Conservation (phyloP, 331 rosid species). For the Pyracantha coccinea region DNA sequence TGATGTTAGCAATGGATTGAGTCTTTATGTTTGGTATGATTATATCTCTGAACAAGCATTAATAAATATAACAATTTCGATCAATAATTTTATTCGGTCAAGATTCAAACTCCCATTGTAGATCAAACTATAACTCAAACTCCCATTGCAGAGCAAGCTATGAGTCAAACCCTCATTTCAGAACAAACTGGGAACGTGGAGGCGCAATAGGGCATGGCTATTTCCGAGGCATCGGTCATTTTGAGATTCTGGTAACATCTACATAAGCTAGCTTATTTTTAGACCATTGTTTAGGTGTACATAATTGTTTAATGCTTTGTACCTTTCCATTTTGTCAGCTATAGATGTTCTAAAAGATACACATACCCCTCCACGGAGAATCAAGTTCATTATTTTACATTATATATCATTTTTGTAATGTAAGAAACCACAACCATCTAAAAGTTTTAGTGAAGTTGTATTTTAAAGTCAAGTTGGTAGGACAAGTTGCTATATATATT, state of each 20-base stretch:
- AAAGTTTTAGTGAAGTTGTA: background rate
- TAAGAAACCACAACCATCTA: background rate
- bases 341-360: background rate
- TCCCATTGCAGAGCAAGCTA: background rate
- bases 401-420: too few species aligned
- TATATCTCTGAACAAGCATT: too few species aligned
- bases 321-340: background rate
- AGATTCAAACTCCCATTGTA: background rate
- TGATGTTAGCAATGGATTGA: too few species aligned
- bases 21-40: too few species aligned
- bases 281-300: background rate
- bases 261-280: background rate
- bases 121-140: background rate
- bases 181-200: conserved; percentile 4
- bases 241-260: background rate
- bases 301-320: background rate
- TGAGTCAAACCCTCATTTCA: too few species aligned
- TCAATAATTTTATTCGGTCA: too few species aligned
- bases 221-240: background rate
- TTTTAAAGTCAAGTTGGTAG: background rate
- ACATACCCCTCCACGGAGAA: background rate
- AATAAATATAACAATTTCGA: too few species aligned
- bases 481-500: background rate
- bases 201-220: background rate
- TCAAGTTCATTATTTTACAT: background rate